These are phyloP conservation scores for Zasmidium cellare DNA, from an alignment of 2,329 filamentous ascomycete species.

Conservation along the genomic window DNA sequence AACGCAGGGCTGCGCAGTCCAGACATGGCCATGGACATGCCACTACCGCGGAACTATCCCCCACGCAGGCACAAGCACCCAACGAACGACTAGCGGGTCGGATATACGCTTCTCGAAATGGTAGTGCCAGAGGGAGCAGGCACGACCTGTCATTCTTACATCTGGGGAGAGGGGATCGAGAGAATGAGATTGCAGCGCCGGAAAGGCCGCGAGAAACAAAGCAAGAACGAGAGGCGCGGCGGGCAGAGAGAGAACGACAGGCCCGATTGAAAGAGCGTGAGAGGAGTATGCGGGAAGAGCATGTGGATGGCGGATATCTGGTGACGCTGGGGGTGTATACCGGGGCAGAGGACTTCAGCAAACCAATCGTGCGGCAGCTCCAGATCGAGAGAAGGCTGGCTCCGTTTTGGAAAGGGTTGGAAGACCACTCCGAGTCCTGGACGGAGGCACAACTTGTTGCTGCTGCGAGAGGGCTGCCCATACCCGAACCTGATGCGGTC, in stretches of 20 bases:
- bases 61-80: constrained; percentile 20
- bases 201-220: constrained; percentile 79
- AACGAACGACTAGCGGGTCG: constrained; percentile 32
- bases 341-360: constrained; percentile 90
- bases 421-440: constrained; percentile 87
- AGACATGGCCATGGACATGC: constrained; percentile 31
- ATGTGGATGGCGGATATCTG: constrained; percentile 90
- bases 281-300: constrained; percentile 84
- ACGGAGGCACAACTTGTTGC: constrained; percentile 94
- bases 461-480: constrained; percentile 77
- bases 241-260: constrained; percentile 76
- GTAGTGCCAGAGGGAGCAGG: constrained; percentile 51
- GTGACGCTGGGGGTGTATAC: constrained; percentile 95
- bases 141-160: constrained; percentile 61
- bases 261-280: constrained; percentile 80
- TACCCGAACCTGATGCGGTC: constrained; percentile 81
- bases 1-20: constrained; percentile 38
- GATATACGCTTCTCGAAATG: constrained; percentile 49
- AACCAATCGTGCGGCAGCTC: constrained; percentile 80
- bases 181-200: constrained; percentile 44
- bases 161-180: constrained; percentile 51
- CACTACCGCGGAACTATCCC: constrained; percentile 29
- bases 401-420: constrained; percentile 91
- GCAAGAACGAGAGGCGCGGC: constrained; percentile 85
- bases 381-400: constrained; percentile 94